Conservation (phyloP, 306 rosid genomes). For the Prunus persica region Prunus_persica_NCBIv2 NC_034011.1:26429501-26430000, state of each 20-base stretch:
- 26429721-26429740: no score
- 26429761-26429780: not conserved
- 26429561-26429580: not conserved
- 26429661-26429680: not conserved
- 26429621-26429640: no score
- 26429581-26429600: not conserved
- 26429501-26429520: not conserved
- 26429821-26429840: no score
- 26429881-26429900: conserved; percentile 23
- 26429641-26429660: no score
- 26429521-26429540: not conserved
- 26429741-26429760: not conserved
- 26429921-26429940: conserved; percentile 26
- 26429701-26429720: not conserved
- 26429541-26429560: not conserved
- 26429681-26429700: not conserved
- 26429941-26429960: conserved; percentile 22
- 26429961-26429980: conserved; percentile 5
- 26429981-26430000: conserved; percentile 9
- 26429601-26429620: not conserved
- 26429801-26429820: not conserved
- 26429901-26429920: conserved; percentile 15
- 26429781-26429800: not conserved
- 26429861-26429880: conserved; percentile 33
- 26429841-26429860: not conserved